Percentiles rank a stretch among this genome's conserved stretches.
phyloP scores from a whole-genome alignment of 1,139 yeast species.

The Yamadazyma diospyri region DNA sequence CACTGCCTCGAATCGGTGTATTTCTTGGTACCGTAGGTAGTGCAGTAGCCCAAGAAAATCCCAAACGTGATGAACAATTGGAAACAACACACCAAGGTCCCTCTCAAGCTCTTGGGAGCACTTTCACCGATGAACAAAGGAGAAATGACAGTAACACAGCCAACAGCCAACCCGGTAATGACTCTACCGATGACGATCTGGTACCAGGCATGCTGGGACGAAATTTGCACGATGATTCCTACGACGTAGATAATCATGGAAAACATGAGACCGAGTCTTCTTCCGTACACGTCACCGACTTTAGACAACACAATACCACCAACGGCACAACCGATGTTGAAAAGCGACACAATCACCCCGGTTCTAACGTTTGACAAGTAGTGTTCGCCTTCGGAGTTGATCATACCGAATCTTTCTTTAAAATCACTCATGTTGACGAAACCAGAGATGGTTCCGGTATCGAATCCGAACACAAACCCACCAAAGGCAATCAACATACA shows the following conservation, averaged over 20 bases:
- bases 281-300: constrained; percentile 50
- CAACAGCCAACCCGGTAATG: constrained; percentile 70
- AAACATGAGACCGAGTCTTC: constrained; percentile 47
- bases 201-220: constrained; percentile 40
- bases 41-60: constrained; percentile 62
- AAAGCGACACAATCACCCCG: constrained; percentile 60
- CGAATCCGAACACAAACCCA: constrained; percentile 69
- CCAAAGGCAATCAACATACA: constrained; percentile 51
- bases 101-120: constrained; percentile 66
- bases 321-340: constrained; percentile 67
- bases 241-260: constrained; percentile 45
- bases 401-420: constrained; percentile 42
- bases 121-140: constrained; percentile 71
- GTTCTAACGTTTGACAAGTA: constrained; percentile 40
- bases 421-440: constrained; percentile 57
- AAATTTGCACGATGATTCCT: constrained; percentile 48
- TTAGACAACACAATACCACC: constrained; percentile 64
- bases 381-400: constrained; percentile 21
- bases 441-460: constrained; percentile 70
- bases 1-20: constrained; percentile 55
- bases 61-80: constrained; percentile 71
- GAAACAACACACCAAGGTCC: constrained; percentile 67
- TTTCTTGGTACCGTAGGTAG: constrained; percentile 58
- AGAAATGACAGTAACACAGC: constrained; percentile 60
- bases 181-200: constrained; percentile 59